Evolutionary conservation across 1,139 yeast species (phyloP).

Genomic region (Suhomyces bolitotheri): DNA sequence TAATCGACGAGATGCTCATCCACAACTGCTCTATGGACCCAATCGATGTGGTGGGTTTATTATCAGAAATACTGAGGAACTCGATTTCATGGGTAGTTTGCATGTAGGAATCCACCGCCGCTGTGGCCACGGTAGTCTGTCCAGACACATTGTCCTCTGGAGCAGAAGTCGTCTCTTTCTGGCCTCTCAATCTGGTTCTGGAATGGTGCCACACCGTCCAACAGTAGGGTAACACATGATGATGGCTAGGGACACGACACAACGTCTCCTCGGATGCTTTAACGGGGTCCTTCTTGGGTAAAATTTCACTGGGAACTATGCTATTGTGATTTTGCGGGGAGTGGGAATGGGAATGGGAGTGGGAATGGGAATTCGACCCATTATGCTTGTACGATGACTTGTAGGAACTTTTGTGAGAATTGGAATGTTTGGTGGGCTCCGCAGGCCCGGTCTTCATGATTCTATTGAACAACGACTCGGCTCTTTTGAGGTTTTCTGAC

Average conservation of each 20-base stretch:
- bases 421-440: slow-evolving; percentile 4
- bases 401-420: slow-evolving; percentile 3
- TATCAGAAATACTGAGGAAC: slow-evolving; percentile 20
- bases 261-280: slow-evolving; percentile 38
- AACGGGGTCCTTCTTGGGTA: slow-evolving; percentile 40
- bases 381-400: slow-evolving; percentile 7
- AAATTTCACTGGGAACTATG: slow-evolving; percentile 16
- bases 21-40: slow-evolving; percentile 66
- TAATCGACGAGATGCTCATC: slow-evolving; percentile 50
- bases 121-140: slow-evolving; percentile 17
- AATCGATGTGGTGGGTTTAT: slow-evolving; percentile 26
- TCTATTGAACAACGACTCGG: slow-evolving; percentile 50
- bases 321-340: slow-evolving; percentile 5
- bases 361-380: slow-evolving; percentile 5
- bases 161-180: slow-evolving; percentile 17
- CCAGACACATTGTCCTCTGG: slow-evolving; percentile 17
- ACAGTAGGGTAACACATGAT: slow-evolving; percentile 48
- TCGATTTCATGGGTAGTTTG: slow-evolving; percentile 44
- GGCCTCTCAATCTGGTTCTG: slow-evolving; percentile 28
- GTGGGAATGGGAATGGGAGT: slow-evolving; percentile 9
- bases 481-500: slow-evolving; percentile 53
- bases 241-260: slow-evolving; percentile 28
- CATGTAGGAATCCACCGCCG: slow-evolving; percentile 42
- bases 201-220: slow-evolving; percentile 54
- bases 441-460: slow-evolving; percentile 40